These are phyloP conservation scores for Komagataella kurtzmanii DNA, from an alignment of 805 yeast genomes.

Conservation along the genomic window DNA sequence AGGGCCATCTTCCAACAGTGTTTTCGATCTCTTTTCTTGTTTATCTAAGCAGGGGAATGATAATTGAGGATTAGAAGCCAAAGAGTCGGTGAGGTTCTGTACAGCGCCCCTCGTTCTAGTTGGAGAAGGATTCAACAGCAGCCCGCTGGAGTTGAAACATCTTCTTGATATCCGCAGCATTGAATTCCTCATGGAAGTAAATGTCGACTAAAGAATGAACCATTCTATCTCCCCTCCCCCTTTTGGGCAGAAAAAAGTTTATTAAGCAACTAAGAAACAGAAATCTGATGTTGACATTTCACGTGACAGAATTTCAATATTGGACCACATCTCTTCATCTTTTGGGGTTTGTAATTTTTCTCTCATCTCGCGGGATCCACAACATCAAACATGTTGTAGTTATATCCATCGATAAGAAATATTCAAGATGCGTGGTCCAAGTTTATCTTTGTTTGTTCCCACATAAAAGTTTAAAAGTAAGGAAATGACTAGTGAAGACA, in stretches of 20 bases:
- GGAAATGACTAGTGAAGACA: not conserved
- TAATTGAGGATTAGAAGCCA: conserved; percentile 49
- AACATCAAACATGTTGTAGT: not conserved
- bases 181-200: not conserved
- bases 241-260: too few species aligned
- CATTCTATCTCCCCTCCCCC: not conserved
- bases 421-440: not conserved
- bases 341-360: not conserved
- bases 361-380: not conserved
- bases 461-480: too few species aligned
- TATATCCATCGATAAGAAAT: not conserved
- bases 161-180: not conserved
- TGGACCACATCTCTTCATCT: not conserved
- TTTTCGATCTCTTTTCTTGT: conserved; percentile 38
- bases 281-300: not conserved
- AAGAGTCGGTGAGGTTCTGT: not conserved
- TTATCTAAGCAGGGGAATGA: conserved; percentile 80
- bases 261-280: not conserved
- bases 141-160: not conserved
- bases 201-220: not conserved
- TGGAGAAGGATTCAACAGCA: not conserved
- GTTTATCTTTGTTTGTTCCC: not conserved
- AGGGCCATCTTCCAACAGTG: conserved; percentile 53
- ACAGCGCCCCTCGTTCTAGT: not conserved
- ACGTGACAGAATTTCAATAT: not conserved